Base-by-base conservation (phyloP, 2,329 filamentous ascomycete genomes). In the Aspergillus clavatus region DNA sequence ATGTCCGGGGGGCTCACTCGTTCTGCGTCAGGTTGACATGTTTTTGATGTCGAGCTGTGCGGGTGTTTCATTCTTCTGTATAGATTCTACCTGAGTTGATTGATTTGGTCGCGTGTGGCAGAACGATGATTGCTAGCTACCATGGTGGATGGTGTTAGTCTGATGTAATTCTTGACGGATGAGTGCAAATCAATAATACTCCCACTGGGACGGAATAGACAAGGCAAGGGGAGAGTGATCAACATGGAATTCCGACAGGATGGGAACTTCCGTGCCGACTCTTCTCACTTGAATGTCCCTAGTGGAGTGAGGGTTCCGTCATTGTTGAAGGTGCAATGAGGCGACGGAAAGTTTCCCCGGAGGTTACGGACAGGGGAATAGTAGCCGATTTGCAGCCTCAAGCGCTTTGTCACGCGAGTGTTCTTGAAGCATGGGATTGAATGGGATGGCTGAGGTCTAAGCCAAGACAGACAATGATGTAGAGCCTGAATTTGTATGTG, bases 401-500 rank as follows among this genome's bases (percentile, higher is more conserved):
- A 18, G 14, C 7, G 14, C 7, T n/a, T 33, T 16, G 11, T 33
- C 29, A 33, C 28, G 14, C 18, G 29, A 10, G 10, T n/a, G 14
- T 18, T 12, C 8, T n/a, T 14, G 14, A 33, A 4, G 2, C 5
- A 5, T 38, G 40, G 21, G 33, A 40, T 4, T 37, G 3, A 11
- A 19, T 24, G 14, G 31, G 31, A 5, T 33, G 14, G 10, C 23
- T 10, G 33, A 14, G 19, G 38, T 16, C 18, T 10, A 26, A 40
- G 10, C 3, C 12, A 26, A 27, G n/a, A 24, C 11, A 39, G n/a
- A 27, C 6, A 22, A 24, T 21, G 22, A 10, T 10, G 7, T 8
- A 16, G 28, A 14, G 10, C 12, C 28, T 40, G 12, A n/a, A 21
- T 19, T n/a, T 19, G 26, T 40, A 36, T 50, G 39, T 44, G 44